phyloP scores from a whole-genome alignment of 1,284 basidiomycete species.

The Schizophyllum commune region DNA sequence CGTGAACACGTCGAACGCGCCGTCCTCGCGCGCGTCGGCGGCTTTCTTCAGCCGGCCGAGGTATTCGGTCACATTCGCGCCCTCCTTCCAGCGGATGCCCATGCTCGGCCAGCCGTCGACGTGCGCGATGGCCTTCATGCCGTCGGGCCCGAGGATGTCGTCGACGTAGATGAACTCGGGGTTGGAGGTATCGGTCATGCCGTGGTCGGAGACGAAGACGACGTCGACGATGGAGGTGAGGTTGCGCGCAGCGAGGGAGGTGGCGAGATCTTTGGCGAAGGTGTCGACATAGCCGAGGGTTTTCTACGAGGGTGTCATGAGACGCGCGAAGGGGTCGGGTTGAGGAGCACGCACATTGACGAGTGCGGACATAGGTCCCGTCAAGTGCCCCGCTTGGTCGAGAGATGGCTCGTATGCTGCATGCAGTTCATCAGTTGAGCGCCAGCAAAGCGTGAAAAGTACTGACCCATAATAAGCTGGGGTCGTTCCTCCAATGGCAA shows the following conservation, averaged over 20 bases:
- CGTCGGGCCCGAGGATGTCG: slow-evolving; percentile 69
- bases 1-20: slow-evolving; percentile 72
- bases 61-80: slow-evolving; percentile 50
- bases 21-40: slow-evolving; percentile 35
- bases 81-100: slow-evolving; percentile 66
- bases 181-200: slow-evolving; percentile 83
- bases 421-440: slow-evolving; percentile 2
- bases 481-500: slow-evolving; percentile 62
- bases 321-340: neutral
- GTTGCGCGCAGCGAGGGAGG: slow-evolving; percentile 60
- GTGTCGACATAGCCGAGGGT: slow-evolving; percentile 65
- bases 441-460: neutral
- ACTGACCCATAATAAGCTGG: slow-evolving; percentile 69
- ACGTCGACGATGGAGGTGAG: slow-evolving; percentile 80
- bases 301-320: slow-evolving; percentile 29
- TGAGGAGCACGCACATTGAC: slow-evolving; percentile 53
- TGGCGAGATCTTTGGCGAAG: slow-evolving; percentile 67
- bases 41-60: slow-evolving; percentile 45
- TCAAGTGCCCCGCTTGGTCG: slow-evolving; percentile 75
- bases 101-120: slow-evolving; percentile 85
- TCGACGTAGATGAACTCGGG: slow-evolving; percentile 76
- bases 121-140: slow-evolving; percentile 54
- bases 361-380: slow-evolving; percentile 65
- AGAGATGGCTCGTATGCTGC: slow-evolving; percentile 70
- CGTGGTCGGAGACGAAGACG: slow-evolving; percentile 89